These are phyloP conservation scores for Suhomyces taliae DNA, from an alignment of 1,139 yeast species.

Conservation along the genomic window DNA sequence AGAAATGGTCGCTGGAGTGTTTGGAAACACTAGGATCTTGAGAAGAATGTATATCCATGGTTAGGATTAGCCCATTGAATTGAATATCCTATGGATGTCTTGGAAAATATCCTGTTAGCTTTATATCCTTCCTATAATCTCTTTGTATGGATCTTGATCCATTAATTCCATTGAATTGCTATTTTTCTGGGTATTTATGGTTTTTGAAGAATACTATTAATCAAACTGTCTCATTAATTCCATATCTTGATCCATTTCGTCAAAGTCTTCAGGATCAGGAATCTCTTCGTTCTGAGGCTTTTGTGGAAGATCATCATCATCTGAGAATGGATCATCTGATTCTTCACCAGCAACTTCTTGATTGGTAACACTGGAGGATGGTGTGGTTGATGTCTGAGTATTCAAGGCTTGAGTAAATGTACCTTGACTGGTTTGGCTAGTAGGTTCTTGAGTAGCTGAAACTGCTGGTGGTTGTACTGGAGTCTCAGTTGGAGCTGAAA, in stretches of 20 bases:
- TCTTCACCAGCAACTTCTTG: slow-evolving; percentile 7
- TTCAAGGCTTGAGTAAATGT: neutral
- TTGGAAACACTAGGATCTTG: slow-evolving; percentile 37
- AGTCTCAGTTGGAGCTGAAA: neutral
- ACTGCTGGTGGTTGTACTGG: too few relatives aligned
- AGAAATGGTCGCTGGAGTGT: slow-evolving; percentile 49
- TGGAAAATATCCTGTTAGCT: too few relatives aligned
- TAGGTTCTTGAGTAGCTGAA: neutral
- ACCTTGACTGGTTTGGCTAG: neutral
- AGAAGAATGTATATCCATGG: slow-evolving; percentile 40
- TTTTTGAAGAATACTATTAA: neutral
- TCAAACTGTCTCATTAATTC: slow-evolving; percentile 44
- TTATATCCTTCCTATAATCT: too few relatives aligned
- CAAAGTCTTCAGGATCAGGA: slow-evolving; percentile 5
- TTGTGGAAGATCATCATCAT: slow-evolving; percentile 10
- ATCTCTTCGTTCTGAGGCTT: neutral
- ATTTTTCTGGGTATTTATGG: too few relatives aligned
- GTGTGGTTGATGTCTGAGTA: neutral
- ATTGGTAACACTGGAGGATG: neutral
- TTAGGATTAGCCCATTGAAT: neutral
- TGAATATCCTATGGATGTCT: too few relatives aligned
- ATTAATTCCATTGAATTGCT: too few relatives aligned
- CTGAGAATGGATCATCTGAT: slow-evolving; percentile 22
- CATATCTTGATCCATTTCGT: slow-evolving; percentile 32
- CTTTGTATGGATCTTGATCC: too few relatives aligned